Evolutionary conservation across 2,329 filamentous ascomycete genomes (phyloP).

Genomic region (Alternaria rosae): DNA sequence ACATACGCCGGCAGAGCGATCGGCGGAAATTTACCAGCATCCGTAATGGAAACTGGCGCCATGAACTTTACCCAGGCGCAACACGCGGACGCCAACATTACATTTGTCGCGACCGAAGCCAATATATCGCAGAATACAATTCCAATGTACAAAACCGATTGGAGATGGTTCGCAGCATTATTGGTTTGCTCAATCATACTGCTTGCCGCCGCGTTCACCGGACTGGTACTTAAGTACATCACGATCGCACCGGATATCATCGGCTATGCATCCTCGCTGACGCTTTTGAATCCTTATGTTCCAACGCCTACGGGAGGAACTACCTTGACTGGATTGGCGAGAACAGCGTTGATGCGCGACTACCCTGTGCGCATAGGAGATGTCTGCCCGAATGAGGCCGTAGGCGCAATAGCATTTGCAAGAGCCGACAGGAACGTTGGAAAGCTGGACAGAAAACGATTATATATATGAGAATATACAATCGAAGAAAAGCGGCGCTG

Average conservation of each 20-base stretch:
- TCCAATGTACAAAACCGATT: conserved; percentile 30
- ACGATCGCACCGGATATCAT: conserved; percentile 34
- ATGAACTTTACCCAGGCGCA: neutral
- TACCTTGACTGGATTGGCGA: conserved; percentile 22
- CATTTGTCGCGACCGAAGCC: conserved; percentile 28
- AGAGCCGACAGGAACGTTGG: conserved; percentile 27
- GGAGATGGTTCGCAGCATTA: conserved; percentile 37
- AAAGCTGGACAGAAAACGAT: conserved; percentile 28
- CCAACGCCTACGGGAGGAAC: conserved; percentile 9
- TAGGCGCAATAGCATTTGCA: conserved; percentile 38
- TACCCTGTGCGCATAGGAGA: conserved; percentile 38
- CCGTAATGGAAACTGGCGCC: conserved; percentile 20
- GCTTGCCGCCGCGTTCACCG: conserved; percentile 33
- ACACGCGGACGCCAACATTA: neutral
- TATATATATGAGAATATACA: conserved; percentile 25
- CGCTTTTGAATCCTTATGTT: conserved; percentile 10
- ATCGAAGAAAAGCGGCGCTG: too few relatives aligned
- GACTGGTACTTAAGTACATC: conserved; percentile 36
- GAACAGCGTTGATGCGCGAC: conserved; percentile 31
- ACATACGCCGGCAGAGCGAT: conserved; percentile 35
- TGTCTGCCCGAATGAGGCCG: conserved; percentile 35
- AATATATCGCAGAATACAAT: conserved; percentile 1
- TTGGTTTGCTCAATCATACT: conserved; percentile 34
- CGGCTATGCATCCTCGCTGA: conserved; percentile 33
- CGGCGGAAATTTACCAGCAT: conserved; percentile 29